phyloP scores from a whole-genome alignment of 2,329 filamentous ascomycete genomes.

The Trichophyton mentagrophytes region DNA sequence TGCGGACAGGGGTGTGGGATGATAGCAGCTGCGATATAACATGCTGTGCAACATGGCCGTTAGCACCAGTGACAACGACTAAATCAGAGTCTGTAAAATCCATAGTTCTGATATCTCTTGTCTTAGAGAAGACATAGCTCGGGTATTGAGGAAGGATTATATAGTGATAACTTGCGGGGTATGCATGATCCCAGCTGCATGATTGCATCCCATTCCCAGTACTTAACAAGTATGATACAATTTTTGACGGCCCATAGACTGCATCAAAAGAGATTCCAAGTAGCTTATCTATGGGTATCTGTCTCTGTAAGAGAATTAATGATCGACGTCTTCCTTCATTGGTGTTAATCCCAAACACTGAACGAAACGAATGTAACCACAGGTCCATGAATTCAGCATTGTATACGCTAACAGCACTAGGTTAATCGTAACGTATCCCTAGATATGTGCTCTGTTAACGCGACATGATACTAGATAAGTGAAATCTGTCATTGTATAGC shows the following conservation, averaged over 20 bases:
- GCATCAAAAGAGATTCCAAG: no score
- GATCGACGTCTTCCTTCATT: no score
- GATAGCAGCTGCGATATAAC: not conserved
- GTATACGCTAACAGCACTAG: no score
- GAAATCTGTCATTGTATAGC: no score
- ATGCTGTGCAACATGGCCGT: not conserved
- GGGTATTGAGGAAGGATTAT: not conserved
- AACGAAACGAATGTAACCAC: no score
- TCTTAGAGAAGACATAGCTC: not conserved
- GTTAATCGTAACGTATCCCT: no score
- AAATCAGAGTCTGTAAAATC: not conserved
- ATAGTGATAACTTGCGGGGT: not conserved
- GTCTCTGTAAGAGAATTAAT: no score
- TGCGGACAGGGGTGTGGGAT: not conserved
- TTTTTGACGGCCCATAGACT: not conserved
- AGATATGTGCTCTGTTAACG: no score
- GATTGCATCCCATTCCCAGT: not conserved
- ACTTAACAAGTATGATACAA: not conserved
- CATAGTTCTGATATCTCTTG: not conserved
- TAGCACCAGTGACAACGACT: not conserved
- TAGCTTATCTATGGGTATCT: no score
- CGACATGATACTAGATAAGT: no score
- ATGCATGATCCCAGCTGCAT: not conserved
- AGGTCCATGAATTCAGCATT: no score
- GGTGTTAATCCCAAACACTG: no score